Base-by-base conservation (phyloP, 768 basidiomycete species). In the Candolleomyces aberdarensis region DNA sequence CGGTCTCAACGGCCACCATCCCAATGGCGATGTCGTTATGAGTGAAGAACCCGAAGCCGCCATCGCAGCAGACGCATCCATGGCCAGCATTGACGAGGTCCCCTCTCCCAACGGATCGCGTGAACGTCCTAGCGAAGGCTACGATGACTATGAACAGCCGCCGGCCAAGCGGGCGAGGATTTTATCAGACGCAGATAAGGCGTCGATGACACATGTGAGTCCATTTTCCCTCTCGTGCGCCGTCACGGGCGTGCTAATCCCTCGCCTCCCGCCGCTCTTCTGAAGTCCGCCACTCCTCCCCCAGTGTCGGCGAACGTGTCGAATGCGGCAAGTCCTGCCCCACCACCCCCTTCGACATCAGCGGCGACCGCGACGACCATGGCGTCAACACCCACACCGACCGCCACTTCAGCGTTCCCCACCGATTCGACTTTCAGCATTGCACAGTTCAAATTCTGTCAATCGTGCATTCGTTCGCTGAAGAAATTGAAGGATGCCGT, bases 401-500 rank as follows among this genome's bases (percentile, higher is more conserved):
- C 63, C 29, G 62, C 59, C 58, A 56, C 63, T 29, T 57, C 63
- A 43, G 40, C 63, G 3, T 36, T 36, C 11, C 36, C 36, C 36
- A 68, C 69, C 31, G 65, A 69, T 7, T 76, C 80, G 7, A 85
- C 82, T 1, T 71, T 96, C 64, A 88, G 85, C 60, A 64, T 75
- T 17, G 78, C 82, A 9, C 97, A 98, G 71, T 86, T 85, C 72
- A 89, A 91, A 46, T 94, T 92, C 71, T 87, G 89, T 64, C 74
- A 83, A 57, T 88, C 87, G 5, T 88, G 91, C 3, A 71, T 98
- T 46, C 88, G 92, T 56, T 81, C 84, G 32, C 73, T 98, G 69
- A 96, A 92, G 81, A 95, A 92, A 78, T 71, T 86, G 70, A 93
- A 92, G 71, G 93, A 96, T 57, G 85, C 93, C 0, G 69, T 71